These are phyloP conservation scores for Haematococcus lacustris DNA, from an alignment of 139 green algal species.

Conservation along the genomic window DNA sequence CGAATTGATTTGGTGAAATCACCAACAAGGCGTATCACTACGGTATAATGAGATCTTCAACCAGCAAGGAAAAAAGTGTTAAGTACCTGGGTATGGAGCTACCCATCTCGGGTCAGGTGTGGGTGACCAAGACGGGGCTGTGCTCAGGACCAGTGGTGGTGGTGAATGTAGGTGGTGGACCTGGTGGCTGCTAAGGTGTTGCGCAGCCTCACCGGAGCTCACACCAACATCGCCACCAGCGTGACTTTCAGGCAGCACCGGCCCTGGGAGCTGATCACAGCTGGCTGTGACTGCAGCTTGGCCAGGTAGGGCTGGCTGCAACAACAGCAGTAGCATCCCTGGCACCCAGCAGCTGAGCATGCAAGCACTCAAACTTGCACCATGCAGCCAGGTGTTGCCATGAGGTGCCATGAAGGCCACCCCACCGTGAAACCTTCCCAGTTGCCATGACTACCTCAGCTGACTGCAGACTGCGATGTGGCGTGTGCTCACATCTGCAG, in stretches of 20 bases:
- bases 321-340: neutral
- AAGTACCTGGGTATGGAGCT: too few species aligned
- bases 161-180: slow-evolving; percentile 10
- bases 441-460: neutral
- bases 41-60: too few species aligned
- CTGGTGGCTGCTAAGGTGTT: slow-evolving; percentile 16
- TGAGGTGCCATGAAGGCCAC: too few species aligned
- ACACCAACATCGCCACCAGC: slow-evolving; percentile 46
- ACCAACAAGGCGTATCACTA: too few species aligned
- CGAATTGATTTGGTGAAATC: too few species aligned
- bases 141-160: too few species aligned
- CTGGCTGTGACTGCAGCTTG: slow-evolving; percentile 50
- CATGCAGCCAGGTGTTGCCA: neutral
- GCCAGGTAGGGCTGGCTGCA: slow-evolving; percentile 31
- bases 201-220: slow-evolving; percentile 42
- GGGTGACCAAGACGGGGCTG: too few species aligned
- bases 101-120: too few species aligned
- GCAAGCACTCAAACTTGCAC: neutral
- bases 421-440: neutral
- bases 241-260: slow-evolving; percentile 46
- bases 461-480: too few species aligned
- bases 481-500: too few species aligned
- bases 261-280: slow-evolving; percentile 55
- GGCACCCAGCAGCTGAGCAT: neutral
- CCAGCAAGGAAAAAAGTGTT: too few species aligned